A percentile compares a stretch with the other conserved stretches of the same genome.
Conservation (phyloP, 169 alveolate genomes). For the Perkinsus marinus region DNA sequence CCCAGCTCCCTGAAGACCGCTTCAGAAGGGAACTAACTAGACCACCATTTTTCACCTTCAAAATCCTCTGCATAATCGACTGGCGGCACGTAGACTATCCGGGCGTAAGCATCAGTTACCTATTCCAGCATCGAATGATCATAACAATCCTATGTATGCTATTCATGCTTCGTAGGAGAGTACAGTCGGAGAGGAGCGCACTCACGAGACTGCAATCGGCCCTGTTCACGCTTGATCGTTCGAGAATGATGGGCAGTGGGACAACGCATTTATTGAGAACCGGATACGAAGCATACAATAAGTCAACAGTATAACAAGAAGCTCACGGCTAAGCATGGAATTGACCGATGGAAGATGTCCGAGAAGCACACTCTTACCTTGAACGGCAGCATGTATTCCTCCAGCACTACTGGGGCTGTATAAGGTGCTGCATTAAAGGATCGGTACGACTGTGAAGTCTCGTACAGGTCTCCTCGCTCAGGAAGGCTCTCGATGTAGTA, state of each 20-base stretch:
- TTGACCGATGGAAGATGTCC: too few species aligned
- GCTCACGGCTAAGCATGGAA: too few species aligned
- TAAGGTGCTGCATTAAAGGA: not conserved
- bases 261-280: too few species aligned
- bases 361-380: not conserved
- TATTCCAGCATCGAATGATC: too few species aligned
- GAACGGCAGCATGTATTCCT: not conserved
- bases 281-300: too few species aligned
- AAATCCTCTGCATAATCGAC: not conserved
- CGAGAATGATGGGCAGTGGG: too few species aligned
- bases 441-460: not conserved
- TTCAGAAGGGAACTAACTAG: not conserved
- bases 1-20: not conserved
- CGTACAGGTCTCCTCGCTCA: not conserved
- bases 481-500: not conserved
- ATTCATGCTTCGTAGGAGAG: too few species aligned
- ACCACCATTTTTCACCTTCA: not conserved
- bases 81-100: not conserved
- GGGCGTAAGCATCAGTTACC: not conserved
- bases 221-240: too few species aligned
- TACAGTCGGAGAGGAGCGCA: too few species aligned
- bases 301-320: too few species aligned
- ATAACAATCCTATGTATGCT: too few species aligned
- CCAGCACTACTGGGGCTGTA: not conserved
- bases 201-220: too few species aligned